Evolutionary conservation across 2,329 filamentous ascomycete genomes (phyloP).

Genomic region (Fusarium vanettenii): DNA sequence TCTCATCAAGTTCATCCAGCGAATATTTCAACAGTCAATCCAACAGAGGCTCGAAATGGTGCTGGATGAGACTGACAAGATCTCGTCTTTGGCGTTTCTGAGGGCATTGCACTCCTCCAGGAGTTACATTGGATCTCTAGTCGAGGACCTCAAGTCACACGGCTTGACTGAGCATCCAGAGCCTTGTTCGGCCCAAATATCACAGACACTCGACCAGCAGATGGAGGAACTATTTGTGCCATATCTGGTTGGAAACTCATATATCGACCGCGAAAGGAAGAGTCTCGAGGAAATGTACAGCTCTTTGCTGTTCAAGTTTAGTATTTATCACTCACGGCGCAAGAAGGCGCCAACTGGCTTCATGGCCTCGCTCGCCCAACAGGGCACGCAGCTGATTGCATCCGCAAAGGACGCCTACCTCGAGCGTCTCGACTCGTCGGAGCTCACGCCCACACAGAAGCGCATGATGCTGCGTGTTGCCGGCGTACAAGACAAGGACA

Average conservation of each 20-base stretch:
- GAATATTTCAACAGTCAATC: conserved; percentile 97
- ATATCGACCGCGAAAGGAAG: conserved; percentile 76
- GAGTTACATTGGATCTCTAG: conserved; percentile 85
- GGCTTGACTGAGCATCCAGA: conserved; percentile 96
- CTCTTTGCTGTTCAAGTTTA: conserved; percentile 95
- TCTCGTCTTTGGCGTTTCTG: conserved; percentile 92
- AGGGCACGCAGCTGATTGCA: conserved; percentile 87
- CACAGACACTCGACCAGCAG: conserved; percentile 78
- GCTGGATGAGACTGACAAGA: conserved; percentile 89
- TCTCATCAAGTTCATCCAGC: conserved; percentile 89
- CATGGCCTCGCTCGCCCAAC: conserved; percentile 90
- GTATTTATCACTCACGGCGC: conserved; percentile 88
- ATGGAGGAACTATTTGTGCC: conserved; percentile 82
- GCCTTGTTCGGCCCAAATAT: conserved; percentile 85
- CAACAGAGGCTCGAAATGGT: conserved; percentile 97
- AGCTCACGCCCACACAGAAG: conserved; percentile 88
- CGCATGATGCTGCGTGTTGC: conserved; percentile 91
- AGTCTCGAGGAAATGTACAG: conserved; percentile 86
- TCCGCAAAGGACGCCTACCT: conserved; percentile 93
- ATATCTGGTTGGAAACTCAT: conserved; percentile 75
- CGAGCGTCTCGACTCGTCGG: conserved; percentile 87
- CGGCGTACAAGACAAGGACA: conserved; percentile 80
- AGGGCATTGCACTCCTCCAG: conserved; percentile 91
- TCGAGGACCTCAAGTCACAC: conserved; percentile 94
- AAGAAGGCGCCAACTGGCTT: conserved; percentile 93